These are phyloP conservation scores for Amborella trichopoda DNA, from an alignment of 164 flowering plant genomes.

Conservation along the genomic window DNA sequence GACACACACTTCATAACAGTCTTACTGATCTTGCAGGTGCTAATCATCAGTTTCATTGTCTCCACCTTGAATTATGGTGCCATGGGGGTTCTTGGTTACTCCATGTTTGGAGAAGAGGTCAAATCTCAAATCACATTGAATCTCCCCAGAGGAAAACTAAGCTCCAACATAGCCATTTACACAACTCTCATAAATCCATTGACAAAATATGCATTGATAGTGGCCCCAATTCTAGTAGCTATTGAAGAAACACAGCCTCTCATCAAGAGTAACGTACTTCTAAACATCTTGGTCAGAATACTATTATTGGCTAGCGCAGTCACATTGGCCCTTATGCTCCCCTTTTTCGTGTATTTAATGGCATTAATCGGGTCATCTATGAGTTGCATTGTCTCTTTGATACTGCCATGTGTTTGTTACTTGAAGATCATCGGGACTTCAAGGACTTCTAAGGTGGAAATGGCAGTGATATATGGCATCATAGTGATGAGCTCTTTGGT, in stretches of 20 bases:
- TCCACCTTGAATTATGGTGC: conserved; percentile 2
- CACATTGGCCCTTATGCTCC: not conserved
- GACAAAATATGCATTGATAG: conserved; percentile 18
- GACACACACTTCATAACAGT: too few relatives aligned
- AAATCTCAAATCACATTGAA: conserved; percentile 6
- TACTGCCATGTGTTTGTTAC: conserved; percentile 1
- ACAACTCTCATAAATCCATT: conserved; percentile 14
- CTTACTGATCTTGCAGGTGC: conserved; percentile 11
- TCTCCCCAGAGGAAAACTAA: conserved; percentile 11
- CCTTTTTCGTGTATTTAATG: not conserved
- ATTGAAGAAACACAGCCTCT: conserved; percentile 4
- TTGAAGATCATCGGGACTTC: not conserved
- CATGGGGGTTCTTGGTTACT: conserved; percentile 10
- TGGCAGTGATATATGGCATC: not conserved
- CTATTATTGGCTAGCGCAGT: not conserved
- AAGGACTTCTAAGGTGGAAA: not conserved
- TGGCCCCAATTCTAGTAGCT: conserved; percentile 7
- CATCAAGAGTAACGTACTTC: not conserved
- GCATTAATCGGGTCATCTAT: conserved; percentile 1
- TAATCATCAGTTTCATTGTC: conserved; percentile 1
- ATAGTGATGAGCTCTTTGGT: not conserved
- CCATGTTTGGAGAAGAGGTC: conserved; percentile 15
- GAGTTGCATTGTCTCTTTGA: not conserved
- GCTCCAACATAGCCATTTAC: conserved; percentile 19
- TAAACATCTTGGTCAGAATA: not conserved